These are phyloP conservation scores for Fusarium verrucosum DNA, from an alignment of 2,329 filamentous ascomycete genomes.

Conservation along the genomic window DNA sequence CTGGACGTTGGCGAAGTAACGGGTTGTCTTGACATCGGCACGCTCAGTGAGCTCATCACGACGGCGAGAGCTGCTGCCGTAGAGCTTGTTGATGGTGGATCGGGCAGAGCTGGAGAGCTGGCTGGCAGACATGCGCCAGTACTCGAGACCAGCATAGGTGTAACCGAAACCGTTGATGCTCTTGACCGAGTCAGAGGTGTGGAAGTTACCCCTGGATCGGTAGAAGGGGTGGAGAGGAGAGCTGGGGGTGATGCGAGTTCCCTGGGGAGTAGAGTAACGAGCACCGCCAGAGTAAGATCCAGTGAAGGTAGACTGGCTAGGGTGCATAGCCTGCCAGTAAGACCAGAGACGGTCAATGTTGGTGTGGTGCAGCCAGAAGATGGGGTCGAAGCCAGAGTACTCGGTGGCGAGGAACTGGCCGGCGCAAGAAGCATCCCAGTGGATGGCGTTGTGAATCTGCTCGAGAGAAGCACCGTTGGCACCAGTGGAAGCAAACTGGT, in stretches of 20 bases:
- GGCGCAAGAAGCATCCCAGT: conserved; percentile 54
- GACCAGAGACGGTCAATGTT: conserved; percentile 73
- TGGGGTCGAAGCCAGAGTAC: conserved; percentile 57
- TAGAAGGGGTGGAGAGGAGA: conserved; percentile 63
- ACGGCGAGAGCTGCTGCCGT: conserved; percentile 34
- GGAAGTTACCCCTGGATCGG: conserved; percentile 49
- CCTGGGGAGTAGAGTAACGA: conserved; percentile 53
- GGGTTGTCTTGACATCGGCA: conserved; percentile 34
- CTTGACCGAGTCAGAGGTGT: conserved; percentile 53
- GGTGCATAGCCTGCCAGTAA: conserved; percentile 59
- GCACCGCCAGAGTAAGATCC: conserved; percentile 48
- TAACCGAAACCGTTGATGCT: conserved; percentile 52
- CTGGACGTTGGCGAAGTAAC: conserved; percentile 50
- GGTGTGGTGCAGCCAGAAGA: conserved; percentile 61
- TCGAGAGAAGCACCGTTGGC: conserved; percentile 54
- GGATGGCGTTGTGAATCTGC: conserved; percentile 55
- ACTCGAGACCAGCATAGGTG: conserved; percentile 51
- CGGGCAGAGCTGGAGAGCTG: conserved; percentile 48
- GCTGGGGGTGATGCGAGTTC: conserved; percentile 53
- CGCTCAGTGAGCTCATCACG: conserved; percentile 27
- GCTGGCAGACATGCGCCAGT: conserved; percentile 45
- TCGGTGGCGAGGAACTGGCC: conserved; percentile 53
- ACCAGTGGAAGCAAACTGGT: conserved; percentile 49
- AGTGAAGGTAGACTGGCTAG: conserved; percentile 48
- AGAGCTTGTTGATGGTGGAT: conserved; percentile 49